These are phyloP conservation scores for Clonostachys rosea DNA, from an alignment of 2,329 filamentous ascomycete species.

Conservation along the genomic window DNA sequence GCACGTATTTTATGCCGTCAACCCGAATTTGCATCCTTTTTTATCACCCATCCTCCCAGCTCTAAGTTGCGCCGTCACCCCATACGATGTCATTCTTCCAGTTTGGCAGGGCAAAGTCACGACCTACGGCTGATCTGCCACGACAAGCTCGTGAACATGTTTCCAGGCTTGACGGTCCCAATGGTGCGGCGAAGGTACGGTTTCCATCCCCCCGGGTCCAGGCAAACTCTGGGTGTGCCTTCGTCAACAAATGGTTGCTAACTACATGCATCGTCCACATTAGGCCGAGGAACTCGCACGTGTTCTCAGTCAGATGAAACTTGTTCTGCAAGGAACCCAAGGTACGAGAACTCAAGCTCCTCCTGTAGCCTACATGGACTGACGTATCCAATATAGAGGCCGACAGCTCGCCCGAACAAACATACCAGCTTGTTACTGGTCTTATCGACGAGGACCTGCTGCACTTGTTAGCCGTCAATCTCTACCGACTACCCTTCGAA, in stretches of 20 bases:
- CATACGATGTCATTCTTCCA: constrained; percentile 44
- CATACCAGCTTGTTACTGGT: constrained; percentile 78
- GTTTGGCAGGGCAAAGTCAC: constrained; percentile 46
- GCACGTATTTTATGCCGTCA: too few relatives aligned
- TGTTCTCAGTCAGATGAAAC: constrained; percentile 85
- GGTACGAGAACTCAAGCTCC: constrained; percentile 46
- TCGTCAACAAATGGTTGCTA: background rate
- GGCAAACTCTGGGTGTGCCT: background rate
- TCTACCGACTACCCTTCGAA: constrained; percentile 88
- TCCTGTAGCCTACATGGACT: background rate
- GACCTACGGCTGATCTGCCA: constrained; percentile 47
- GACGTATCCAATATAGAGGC: constrained; percentile 52
- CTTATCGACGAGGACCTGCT: constrained; percentile 89
- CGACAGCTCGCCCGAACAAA: constrained; percentile 82
- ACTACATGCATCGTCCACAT: background rate
- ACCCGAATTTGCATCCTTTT: background rate
- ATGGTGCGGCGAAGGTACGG: constrained; percentile 40
- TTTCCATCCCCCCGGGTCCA: background rate
- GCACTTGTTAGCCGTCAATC: constrained; percentile 73
- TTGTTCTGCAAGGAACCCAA: constrained; percentile 87
- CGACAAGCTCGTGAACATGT: constrained; percentile 53
- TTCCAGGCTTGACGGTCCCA: constrained; percentile 43
- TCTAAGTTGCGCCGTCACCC: background rate
- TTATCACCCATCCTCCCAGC: background rate
- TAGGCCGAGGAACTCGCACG: constrained; percentile 85